Conservation (phyloP, 139 green algal species). For the Astrephomene gubernaculifera region DNA sequence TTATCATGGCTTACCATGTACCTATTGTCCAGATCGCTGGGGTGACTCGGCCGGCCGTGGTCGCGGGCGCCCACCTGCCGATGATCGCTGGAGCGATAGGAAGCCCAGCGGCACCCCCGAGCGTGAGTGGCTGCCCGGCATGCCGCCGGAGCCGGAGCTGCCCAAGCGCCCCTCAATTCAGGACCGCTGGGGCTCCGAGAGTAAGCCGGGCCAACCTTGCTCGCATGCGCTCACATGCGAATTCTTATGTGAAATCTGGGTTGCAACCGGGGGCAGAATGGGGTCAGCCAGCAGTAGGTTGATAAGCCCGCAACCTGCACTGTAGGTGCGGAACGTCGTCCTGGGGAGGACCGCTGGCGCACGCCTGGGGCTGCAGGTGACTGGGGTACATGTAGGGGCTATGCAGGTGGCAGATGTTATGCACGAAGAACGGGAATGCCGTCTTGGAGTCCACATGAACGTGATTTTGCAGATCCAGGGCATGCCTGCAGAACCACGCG, state of each 20-base stretch:
- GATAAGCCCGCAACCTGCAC: too few relatives aligned
- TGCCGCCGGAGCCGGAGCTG: slow-evolving; percentile 41
- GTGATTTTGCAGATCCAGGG: too few relatives aligned
- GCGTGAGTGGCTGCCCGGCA: slow-evolving; percentile 35
- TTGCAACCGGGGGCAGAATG: too few relatives aligned
- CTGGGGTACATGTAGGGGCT: not conserved
- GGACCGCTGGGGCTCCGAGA: slow-evolving; percentile 21
- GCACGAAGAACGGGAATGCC: too few relatives aligned
- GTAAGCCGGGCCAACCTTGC: not conserved
- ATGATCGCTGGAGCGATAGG: slow-evolving; percentile 25
- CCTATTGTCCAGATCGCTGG: too few relatives aligned
- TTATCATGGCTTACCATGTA: too few relatives aligned
- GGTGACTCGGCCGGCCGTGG: slow-evolving; percentile 15
- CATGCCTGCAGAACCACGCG: too few relatives aligned
- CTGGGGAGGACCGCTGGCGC: slow-evolving; percentile 32
- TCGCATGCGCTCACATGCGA: too few relatives aligned
- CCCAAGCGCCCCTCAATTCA: slow-evolving; percentile 31
- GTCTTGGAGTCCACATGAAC: too few relatives aligned
- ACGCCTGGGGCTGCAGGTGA: not conserved
- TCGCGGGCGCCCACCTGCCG: not conserved
- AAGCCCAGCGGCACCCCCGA: slow-evolving; percentile 14
- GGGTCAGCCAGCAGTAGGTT: too few relatives aligned
- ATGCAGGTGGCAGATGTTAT: too few relatives aligned
- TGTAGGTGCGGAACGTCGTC: slow-evolving; percentile 6
- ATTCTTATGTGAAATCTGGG: too few relatives aligned